Evolutionary conservation across 805 yeast genomes (phyloP), one percentile per base, ranked within the genome.

Genomic region (Cyberlindnera sargentensis): DNA sequence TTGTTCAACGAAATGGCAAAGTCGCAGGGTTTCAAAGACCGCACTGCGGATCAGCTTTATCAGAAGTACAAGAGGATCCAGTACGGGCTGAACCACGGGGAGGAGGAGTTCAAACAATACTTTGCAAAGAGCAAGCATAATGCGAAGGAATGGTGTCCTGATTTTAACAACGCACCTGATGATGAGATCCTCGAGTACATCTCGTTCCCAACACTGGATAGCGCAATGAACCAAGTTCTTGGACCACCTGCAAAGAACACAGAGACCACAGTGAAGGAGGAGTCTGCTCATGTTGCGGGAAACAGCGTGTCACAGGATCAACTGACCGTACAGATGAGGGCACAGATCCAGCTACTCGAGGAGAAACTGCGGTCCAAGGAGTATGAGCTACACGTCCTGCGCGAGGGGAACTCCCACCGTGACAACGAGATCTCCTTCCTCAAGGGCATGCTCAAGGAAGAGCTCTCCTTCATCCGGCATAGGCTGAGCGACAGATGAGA

Each of bases 41-140:
- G 61, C 10, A 54, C 61, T 1, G 46, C 57, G 4, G 61, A 57
- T 40, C 60, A 57, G 35, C 41, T 57, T 8, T 56, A 57, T 37
- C 61, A 57, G 26, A 57, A 57, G 40, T 57, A 56, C 37, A 57
- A 57, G 34, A 44, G 61, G 33, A 50, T 57, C 3, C 57, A 52
- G 30, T 49, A 56, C 32, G 56, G 58, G 4, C 35, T 56, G 9
- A 57, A 54, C 31, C 54, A 54, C 38, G 40, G 34, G 5, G 40
- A 37, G 10, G 8, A 27, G n/a, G 61, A 56, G 31, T 57, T 49
- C 33, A 7, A 31, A 4, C 47, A 51, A 25, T 53, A 44, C 36
- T 56, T 56, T 40, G 49, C 34, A 36, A 44, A 39, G 20, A 54
- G 40, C 32, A 44, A 49, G 29, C 46, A 47, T 31, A 54, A 48